Base-by-base conservation (phyloP, 2,329 filamentous ascomycete genomes). In the Colletotrichum chrysophilum region DNA sequence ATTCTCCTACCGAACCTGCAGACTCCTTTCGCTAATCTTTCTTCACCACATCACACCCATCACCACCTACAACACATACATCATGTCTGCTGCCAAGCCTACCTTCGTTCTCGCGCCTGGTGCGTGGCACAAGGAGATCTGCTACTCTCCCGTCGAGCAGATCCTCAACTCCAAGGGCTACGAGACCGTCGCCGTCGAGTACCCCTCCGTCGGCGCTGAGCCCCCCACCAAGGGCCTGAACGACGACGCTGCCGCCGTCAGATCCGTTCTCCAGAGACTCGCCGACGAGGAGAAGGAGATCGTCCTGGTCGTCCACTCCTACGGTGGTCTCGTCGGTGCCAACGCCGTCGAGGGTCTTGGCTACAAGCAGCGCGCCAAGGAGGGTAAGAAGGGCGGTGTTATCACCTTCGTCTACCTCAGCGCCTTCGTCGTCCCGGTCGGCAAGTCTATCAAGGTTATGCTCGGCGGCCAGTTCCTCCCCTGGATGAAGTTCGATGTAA, bases 261-360 rank as follows among this genome's bases (percentile, higher is more conserved):
- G 82, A 18, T 18, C 56, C 0, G 74, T 76, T 0, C 34, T 86
- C 36, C 58, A 78, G n/a, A 67, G 70, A 4, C 80, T 87, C 13
- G 78, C 80, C 10, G 82, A 83, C 24, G 71, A 80, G 7, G 83
- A 83, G 16, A 85, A 86, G 64, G 81, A 87, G 28, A 83, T 89
- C 7, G 78, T 88, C 0, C 82, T 88, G 3, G 77, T 86, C 5
- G 81, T 83, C 6, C 87, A 89, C 76, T 87, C 85, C 2, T 88
- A 87, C 79, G 84, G 84, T 7, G 87, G 87, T 14, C 79, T 86
- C 1, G 80, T 87, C 2, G 83, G 82, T 5, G 81, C 82, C 28
- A 84, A 84, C 56, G 86, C 84, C 0, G 78, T 87, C 7, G 76
- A 80, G 16, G 84, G 84, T 1, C 79, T 85, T 2, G 81, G 83